These are phyloP conservation scores for Dryas alaskensis DNA, from an alignment of 306 rosid genomes.

Conservation along the genomic window DNA sequence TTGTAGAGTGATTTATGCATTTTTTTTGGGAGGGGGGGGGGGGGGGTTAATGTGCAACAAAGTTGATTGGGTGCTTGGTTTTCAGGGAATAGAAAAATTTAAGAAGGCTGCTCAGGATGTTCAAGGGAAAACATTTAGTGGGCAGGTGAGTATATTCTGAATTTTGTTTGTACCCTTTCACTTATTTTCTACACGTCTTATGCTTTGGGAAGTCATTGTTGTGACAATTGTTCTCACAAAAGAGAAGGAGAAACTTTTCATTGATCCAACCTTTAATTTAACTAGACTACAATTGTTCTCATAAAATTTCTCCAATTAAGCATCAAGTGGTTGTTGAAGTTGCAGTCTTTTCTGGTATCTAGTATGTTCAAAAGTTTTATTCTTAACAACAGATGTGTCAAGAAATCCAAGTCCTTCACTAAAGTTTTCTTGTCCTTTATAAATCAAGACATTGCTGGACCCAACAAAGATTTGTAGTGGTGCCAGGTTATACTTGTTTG, in stretches of 20 bases:
- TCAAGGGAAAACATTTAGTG: slow-evolving; percentile 77
- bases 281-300: background rate
- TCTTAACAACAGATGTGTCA: background rate
- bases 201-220: background rate
- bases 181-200: background rate
- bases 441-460: background rate
- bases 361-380: background rate
- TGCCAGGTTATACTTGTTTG: background rate
- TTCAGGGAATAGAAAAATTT: slow-evolving; percentile 91
- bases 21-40: background rate
- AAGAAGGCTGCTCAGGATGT: slow-evolving; percentile 80
- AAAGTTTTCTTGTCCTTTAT: background rate
- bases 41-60: background rate
- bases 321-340: background rate
- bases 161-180: slow-evolving; percentile 6
- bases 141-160: slow-evolving; percentile 65
- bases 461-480: background rate
- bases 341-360: background rate
- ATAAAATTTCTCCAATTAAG: too few species aligned
- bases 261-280: background rate
- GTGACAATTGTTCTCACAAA: background rate
- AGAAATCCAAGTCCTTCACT: background rate
- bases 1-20: slow-evolving; percentile 12
- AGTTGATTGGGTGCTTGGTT: slow-evolving; percentile 18
- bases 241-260: background rate